Evolutionary conservation across 2,329 filamentous ascomycete species (phyloP).

Genomic region (Lachnellula cervina): DNA sequence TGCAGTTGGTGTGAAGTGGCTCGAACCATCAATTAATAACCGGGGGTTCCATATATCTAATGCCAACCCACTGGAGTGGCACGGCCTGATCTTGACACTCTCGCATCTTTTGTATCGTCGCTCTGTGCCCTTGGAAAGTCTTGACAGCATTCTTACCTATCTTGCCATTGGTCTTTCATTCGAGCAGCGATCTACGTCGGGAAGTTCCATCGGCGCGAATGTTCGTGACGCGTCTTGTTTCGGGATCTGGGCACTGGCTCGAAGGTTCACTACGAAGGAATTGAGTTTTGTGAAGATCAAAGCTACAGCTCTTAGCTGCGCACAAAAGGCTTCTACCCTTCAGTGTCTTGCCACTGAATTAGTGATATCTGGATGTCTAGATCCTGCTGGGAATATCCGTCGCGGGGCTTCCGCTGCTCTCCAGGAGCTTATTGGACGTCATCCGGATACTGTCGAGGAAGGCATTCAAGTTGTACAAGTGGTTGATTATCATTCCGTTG

Average conservation of each 20-base stretch:
- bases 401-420: conserved; percentile 88
- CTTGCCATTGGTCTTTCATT: conserved; percentile 78
- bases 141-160: conserved; percentile 39
- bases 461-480: conserved; percentile 84
- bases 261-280: conserved; percentile 79
- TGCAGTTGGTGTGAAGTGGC: conserved; percentile 31
- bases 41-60: conserved; percentile 55
- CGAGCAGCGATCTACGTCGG: conserved; percentile 80
- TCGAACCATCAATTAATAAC: background rate
- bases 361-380: conserved; percentile 74
- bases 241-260: conserved; percentile 86
- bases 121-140: conserved; percentile 57
- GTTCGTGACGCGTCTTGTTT: conserved; percentile 95
- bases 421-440: conserved; percentile 88
- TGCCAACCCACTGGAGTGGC: conserved; percentile 82
- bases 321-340: conserved; percentile 46
- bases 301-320: conserved; percentile 17
- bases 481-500: conserved; percentile 91
- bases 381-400: conserved; percentile 88
- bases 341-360: conserved; percentile 79
- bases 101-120: conserved; percentile 81
- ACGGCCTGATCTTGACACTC: conserved; percentile 83
- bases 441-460: conserved; percentile 76
- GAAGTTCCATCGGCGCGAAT: conserved; percentile 80
- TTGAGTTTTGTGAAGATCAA: conserved; percentile 56